A percentile compares a stretch with the other conserved stretches of the same genome.
Conservation (phyloP, 345 rosid genomes). For the Arabis alpina region DNA sequence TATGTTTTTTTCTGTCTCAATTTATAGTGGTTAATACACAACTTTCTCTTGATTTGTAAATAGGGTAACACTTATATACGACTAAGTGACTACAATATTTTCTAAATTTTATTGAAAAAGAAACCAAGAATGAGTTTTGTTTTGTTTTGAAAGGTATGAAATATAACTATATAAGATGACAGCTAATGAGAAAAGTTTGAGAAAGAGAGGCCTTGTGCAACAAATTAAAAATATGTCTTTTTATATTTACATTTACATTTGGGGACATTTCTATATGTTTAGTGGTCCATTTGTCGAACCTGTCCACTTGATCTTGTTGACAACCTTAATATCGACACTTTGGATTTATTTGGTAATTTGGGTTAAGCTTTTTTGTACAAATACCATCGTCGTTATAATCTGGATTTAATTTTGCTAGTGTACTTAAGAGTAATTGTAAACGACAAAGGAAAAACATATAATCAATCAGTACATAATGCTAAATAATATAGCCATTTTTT, state of each 20-base stretch:
- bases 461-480: too few species aligned
- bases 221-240: neutral
- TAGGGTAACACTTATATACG: too few species aligned
- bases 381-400: too few species aligned
- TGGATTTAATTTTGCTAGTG: too few species aligned
- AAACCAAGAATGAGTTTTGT: too few species aligned
- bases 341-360: neutral
- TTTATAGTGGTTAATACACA: too few species aligned
- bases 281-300: slow-evolving; percentile 30
- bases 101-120: too few species aligned
- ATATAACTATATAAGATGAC: neutral
- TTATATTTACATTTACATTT: neutral
- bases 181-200: slow-evolving; percentile 3
- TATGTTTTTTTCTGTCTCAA: slow-evolving; percentile 6
- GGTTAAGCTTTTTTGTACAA: neutral
- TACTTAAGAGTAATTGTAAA: too few species aligned
- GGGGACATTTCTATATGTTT: slow-evolving; percentile 6
- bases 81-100: too few species aligned
- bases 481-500: too few species aligned
- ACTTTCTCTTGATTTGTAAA: too few species aligned
- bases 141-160: neutral
- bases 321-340: slow-evolving; percentile 26
- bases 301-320: slow-evolving; percentile 35
- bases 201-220: slow-evolving; percentile 5
- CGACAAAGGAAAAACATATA: too few species aligned